Evolutionary conservation across 495 filamentous ascomycete species (phyloP), one percentile per base, ranked within the genome.

Genomic region (Tuber melanosporum): DNA sequence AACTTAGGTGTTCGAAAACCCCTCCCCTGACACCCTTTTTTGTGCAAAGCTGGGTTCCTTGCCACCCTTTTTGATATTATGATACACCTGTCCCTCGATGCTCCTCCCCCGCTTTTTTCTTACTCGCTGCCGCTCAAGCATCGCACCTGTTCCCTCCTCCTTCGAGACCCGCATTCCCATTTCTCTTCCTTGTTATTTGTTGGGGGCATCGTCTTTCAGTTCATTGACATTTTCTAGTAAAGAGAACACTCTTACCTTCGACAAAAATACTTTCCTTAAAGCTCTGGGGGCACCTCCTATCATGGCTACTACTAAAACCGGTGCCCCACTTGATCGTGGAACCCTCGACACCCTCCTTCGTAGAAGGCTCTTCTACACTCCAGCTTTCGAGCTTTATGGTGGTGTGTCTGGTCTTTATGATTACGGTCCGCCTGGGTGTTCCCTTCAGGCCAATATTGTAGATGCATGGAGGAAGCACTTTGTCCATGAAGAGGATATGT

Each of bases 401-500:
- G 93, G 93, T 83, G 91, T 94, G 46, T 90, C 91, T 76, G 93
- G 93, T 83, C 91, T 95, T 36, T 96, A 91, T 85, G 93, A 96
- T 81, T 94, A 92, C 85, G 93, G 93, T 80, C 92, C 93, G 41
- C 91, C 92, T 20, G 93, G 93, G 75, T 93, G 91, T 82, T 88
- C 92, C 46, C 86, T 95, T 74, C 88, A 93, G 85, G 89, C 92
- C 77, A 96, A 96, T 85, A 91, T 99, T 82, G 87, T 97, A 81
- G 94, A 98, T 80, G 78, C 88, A 74, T 99, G 95, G 95, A 89
- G 95, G 80, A 98, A 97, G 85, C 93, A 95, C 84, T 95, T 95
- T 81, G 88, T 95, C 57, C 87, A 92, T 39, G 93, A 95, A 87
- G 93, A 95, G 85, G 91, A 95, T 85, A 95, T 95, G 92, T 87